Evolutionary conservation across 1,284 basidiomycete species (phyloP).

Genomic region (Nidula niveotomentosa): DNA sequence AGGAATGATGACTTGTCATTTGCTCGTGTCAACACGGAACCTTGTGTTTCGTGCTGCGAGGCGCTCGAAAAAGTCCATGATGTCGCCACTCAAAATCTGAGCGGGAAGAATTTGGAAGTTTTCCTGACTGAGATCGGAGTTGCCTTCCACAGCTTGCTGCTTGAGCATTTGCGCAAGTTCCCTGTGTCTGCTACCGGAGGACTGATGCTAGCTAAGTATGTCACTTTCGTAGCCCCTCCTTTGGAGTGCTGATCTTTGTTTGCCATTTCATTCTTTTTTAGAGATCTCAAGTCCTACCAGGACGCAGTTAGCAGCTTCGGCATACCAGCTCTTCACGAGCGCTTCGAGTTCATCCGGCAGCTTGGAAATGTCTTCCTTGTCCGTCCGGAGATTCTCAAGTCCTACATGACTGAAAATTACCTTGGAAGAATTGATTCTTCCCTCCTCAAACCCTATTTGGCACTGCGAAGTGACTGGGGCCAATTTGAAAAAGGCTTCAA

Average conservation of each 20-base stretch:
- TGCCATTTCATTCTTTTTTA: conserved; percentile 27
- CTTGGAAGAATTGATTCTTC: conserved; percentile 88
- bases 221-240: conserved; percentile 10
- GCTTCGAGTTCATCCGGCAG: conserved; percentile 98
- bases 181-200: conserved; percentile 96
- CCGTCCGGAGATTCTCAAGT: conserved; percentile 88
- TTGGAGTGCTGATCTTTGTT: background rate
- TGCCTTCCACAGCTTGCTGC: conserved; percentile 91
- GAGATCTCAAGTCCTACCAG: conserved; percentile 97
- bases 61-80: conserved; percentile 82
- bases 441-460: conserved; percentile 89
- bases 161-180: conserved; percentile 96
- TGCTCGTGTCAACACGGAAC: conserved; percentile 93
- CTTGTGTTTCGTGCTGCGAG: conserved; percentile 89
- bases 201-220: conserved; percentile 95
- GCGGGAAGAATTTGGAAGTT: conserved; percentile 89
- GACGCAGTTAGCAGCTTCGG: conserved; percentile 84
- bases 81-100: conserved; percentile 71
- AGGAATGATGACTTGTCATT: conserved; percentile 95
- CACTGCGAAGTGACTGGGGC: conserved; percentile 88
- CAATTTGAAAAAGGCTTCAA: conserved; percentile 78
- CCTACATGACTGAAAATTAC: conserved; percentile 91
- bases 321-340: conserved; percentile 85
- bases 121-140: conserved; percentile 95
- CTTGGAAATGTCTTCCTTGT: conserved; percentile 97